Conservation (phyloP, 345 rosid species). For the Capsella bursapastoris region DNA sequence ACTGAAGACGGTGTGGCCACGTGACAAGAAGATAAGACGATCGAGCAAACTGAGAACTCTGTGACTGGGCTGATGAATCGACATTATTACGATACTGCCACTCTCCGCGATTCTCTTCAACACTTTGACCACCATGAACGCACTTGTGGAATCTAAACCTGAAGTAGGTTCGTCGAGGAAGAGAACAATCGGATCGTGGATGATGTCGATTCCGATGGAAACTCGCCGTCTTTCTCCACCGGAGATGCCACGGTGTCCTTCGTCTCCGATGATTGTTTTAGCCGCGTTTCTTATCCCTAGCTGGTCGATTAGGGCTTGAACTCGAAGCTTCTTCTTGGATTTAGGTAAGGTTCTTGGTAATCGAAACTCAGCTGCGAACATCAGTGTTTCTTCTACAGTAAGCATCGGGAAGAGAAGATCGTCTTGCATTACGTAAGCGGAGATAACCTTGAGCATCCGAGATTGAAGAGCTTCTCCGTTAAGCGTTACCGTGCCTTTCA, state of each 20-base stretch:
- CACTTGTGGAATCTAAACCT: slow-evolving; percentile 92
- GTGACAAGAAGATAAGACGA: slow-evolving; percentile 52
- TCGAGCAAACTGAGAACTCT: slow-evolving; percentile 72
- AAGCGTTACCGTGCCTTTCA: slow-evolving; percentile 67
- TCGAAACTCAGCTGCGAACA: slow-evolving; percentile 92
- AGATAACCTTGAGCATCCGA: slow-evolving; percentile 76
- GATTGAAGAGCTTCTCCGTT: slow-evolving; percentile 82
- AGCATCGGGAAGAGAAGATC: slow-evolving; percentile 88
- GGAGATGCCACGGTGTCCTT: slow-evolving; percentile 93
- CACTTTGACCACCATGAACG: slow-evolving; percentile 92
- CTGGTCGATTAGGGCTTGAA: slow-evolving; percentile 86
- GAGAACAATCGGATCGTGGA: slow-evolving; percentile 86
- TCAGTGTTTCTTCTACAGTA: slow-evolving; percentile 83
- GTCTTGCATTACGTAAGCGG: slow-evolving; percentile 96
- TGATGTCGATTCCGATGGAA: slow-evolving; percentile 87
- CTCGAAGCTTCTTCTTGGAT: slow-evolving; percentile 74
- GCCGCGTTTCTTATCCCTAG: slow-evolving; percentile 86
- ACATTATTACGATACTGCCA: slow-evolving; percentile 88
- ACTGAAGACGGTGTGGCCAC: slow-evolving; percentile 64
- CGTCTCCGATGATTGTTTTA: slow-evolving; percentile 85
- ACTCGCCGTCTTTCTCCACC: slow-evolving; percentile 95
- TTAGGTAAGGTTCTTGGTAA: slow-evolving; percentile 74
- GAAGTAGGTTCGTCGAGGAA: slow-evolving; percentile 97
- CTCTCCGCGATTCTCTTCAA: slow-evolving; percentile 84
- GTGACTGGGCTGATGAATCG: slow-evolving; percentile 88